Conservation (phyloP, 2,329 filamentous ascomycete species). For the Penicillium digitatum region DNA sequence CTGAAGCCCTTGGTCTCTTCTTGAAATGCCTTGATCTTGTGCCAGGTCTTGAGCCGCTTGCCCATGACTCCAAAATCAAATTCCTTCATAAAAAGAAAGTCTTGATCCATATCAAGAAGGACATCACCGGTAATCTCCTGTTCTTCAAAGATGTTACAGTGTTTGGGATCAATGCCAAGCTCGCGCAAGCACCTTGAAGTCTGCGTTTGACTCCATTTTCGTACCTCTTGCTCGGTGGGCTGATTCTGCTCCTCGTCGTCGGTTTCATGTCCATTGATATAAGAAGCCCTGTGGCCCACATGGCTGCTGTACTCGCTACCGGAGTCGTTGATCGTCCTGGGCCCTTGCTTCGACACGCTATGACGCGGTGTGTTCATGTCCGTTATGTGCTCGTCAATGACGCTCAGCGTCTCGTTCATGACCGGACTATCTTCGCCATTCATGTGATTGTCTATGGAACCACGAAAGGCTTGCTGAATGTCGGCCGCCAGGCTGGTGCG, state of each 20-base stretch:
- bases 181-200: conserved; percentile 88
- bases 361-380: conserved; percentile 66
- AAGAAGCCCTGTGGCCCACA: conserved; percentile 72
- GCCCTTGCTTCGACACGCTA: conserved; percentile 48
- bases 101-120: conserved; percentile 88
- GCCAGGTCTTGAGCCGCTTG: conserved; percentile 86
- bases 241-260: conserved; percentile 79
- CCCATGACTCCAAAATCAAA: conserved; percentile 92
- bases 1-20: conserved; percentile 70
- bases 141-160: conserved; percentile 91
- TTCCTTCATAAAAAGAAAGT: conserved; percentile 90
- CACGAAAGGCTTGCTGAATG: conserved; percentile 45
- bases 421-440: conserved; percentile 65
- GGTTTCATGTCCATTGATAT: conserved; percentile 90
- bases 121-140: conserved; percentile 96
- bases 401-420: conserved; percentile 89
- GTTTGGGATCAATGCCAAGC: conserved; percentile 76
- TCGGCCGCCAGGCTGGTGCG: conserved; percentile 33
- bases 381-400: conserved; percentile 96
- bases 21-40: conserved; percentile 88
- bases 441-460: conserved; percentile 49
- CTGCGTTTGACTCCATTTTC: conserved; percentile 71
- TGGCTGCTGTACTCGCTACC: conserved; percentile 87
- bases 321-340: conserved; percentile 65
- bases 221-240: conserved; percentile 71